These are phyloP conservation scores for Penstemon barbatus DNA, from an alignment of 257 asterid species.

Conservation along the genomic window DNA sequence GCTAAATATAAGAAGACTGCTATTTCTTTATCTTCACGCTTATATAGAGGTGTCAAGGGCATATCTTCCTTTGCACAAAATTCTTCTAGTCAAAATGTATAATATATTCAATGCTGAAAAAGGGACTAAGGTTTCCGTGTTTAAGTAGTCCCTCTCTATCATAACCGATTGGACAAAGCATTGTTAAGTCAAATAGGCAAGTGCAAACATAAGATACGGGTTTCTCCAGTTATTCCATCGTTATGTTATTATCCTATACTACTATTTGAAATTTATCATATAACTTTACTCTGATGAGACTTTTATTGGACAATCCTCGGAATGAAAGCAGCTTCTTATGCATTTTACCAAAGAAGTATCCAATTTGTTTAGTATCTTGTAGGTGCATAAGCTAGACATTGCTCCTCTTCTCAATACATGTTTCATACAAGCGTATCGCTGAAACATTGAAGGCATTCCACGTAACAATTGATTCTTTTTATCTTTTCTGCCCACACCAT, in stretches of 20 bases:
- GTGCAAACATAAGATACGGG: neutral
- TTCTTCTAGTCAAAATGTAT: neutral
- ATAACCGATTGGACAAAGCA: neutral
- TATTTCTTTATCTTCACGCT: conserved; percentile 6
- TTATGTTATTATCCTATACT: no score
- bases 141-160: no score
- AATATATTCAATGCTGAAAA: neutral
- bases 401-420: no score
- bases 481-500: no score
- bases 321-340: neutral
- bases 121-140: neutral
- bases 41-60: conserved; percentile 12
- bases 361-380: no score
- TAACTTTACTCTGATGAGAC: neutral
- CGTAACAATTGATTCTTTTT: neutral
- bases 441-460: neutral
- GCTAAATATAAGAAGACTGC: neutral
- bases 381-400: no score
- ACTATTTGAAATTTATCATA: no score
- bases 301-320: neutral
- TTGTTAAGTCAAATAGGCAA: neutral
- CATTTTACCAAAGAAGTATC: neutral
- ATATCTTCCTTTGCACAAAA: neutral
- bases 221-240: neutral
- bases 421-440: neutral